Evolutionary conservation across 176 grass and related monocot genomes (phyloP), one percentile per base, ranked within the genome.

Genomic region (Lolium rigidum): DNA sequence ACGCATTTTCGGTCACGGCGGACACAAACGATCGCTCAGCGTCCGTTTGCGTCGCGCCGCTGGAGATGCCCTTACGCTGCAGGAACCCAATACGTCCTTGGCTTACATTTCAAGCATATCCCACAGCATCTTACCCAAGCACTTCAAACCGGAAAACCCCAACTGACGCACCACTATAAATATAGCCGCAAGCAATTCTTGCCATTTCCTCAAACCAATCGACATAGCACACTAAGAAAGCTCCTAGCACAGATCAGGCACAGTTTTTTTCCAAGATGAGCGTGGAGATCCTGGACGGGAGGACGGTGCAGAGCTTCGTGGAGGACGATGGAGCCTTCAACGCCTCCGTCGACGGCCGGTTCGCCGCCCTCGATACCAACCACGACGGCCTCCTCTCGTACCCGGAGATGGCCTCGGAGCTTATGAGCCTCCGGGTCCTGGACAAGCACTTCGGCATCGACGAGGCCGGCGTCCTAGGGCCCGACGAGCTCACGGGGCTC

Each of bases 261-360:
- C 44, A 47, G 15, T 60, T 14, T 41, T 1, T 14, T 1, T n/a
- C 13, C 4, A 87, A 78, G 68, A 97, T 94, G 94, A 97, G 92
- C 85, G 86, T 97, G 31, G 94, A 94, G 82, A 85, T 97, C 22
- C 18, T 96, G n/a, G 94, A 93, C 73, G 88, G 90, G 21, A 47
- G 65, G 47, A 94, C 68, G 61, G 41, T 72, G 41, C 88, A 84
- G 55, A 83, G 84, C 59, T 94, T 94, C 84, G 90, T 97, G 20
- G 95, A 92, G 81, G 92, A 92, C 80, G 88, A 89, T 49, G 20
- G 80, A 0, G 90, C 88, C 31, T 94, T 94, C 88, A 89, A 91
- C 78, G 61, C 86, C 26, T 87, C 26, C 6, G 89, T 97, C 10
- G 90, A 91, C 55, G 90, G 80, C 15, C 84, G 74, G 2, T 93